These are phyloP conservation scores for Aspergillus cejpii DNA, from an alignment of 2,329 filamentous ascomycete species.

Conservation along the genomic window DNA sequence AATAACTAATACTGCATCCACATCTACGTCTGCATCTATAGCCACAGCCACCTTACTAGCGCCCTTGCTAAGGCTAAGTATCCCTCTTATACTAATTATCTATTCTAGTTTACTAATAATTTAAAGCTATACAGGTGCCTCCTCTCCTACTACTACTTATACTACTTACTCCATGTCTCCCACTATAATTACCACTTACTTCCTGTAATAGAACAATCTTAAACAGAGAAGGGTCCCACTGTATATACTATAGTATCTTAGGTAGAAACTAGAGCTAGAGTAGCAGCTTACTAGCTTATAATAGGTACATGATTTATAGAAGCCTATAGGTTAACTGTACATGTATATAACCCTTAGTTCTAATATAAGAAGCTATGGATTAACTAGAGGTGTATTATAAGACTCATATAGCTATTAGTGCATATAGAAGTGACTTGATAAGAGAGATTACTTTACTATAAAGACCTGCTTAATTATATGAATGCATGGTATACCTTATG, in stretches of 20 bases:
- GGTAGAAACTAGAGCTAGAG: no score
- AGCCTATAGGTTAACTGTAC: neutral
- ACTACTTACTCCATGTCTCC: neutral
- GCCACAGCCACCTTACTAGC: no score
- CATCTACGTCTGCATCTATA: no score
- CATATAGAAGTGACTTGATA: neutral
- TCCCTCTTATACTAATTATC: no score
- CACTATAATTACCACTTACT: neutral
- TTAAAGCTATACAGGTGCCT: neutral
- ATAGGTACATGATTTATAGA: no score
- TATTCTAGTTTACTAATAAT: neutral
- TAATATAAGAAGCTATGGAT: neutral
- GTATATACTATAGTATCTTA: neutral
- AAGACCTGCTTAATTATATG: neutral
- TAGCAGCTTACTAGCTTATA: no score
- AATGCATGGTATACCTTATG: neutral
- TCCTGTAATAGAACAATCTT: no score
- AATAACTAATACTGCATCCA: no score
- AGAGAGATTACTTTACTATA: neutral
- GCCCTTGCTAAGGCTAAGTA: no score
- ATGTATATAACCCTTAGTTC: neutral
- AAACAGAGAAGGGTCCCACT: neutral
- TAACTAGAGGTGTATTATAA: neutral
- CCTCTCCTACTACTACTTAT: no score
- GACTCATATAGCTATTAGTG: neutral